A percentile compares a stretch with the other conserved stretches of the same genome.
Evolutionary conservation across 1,284 basidiomycete species (phyloP).

Genomic region (Marasmius sp.): DNA sequence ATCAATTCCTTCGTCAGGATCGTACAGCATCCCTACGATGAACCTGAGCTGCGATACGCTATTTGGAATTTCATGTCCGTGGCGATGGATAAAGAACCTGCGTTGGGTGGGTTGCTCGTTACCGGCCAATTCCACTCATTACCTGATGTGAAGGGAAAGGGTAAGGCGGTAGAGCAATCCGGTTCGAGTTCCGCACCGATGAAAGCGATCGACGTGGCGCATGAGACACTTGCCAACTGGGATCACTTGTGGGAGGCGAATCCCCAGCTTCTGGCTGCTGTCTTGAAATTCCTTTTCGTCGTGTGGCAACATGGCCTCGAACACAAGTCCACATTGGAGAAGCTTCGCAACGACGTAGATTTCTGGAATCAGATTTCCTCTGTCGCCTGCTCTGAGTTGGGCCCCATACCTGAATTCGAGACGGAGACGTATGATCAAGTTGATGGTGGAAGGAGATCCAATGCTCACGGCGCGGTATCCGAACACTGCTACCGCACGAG

Average conservation of each 20-base stretch:
- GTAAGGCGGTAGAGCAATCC: conserved; percentile 25
- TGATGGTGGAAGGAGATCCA: conserved; percentile 57
- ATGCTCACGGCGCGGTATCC: conserved; percentile 60
- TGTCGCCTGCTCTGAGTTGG: conserved; percentile 64
- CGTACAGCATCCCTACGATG: conserved; percentile 70
- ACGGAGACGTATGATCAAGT: conserved; percentile 43
- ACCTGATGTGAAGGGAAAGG: conserved; percentile 41
- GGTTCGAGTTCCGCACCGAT: conserved; percentile 29
- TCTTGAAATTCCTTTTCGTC: conserved; percentile 77
- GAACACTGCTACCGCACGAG: conserved; percentile 70
- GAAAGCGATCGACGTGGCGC: conserved; percentile 65
- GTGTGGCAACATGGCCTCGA: conserved; percentile 85
- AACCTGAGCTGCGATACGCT: conserved; percentile 64
- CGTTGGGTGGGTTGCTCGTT: conserved; percentile 81
- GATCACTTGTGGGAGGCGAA: conserved; percentile 72
- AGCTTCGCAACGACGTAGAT: conserved; percentile 50
- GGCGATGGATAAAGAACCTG: conserved; percentile 85
- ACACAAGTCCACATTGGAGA: conserved; percentile 61
- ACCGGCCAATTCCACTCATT: conserved; percentile 66
- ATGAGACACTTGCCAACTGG: conserved; percentile 68
- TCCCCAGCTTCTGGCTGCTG: conserved; percentile 73
- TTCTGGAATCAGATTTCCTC: conserved; percentile 69
- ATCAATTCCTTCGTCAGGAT: conserved; percentile 64
- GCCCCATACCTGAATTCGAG: conserved; percentile 64
- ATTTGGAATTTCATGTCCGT: conserved; percentile 85